These are phyloP conservation scores for Kuraishia piskuri DNA, from an alignment of 805 yeast genomes.

Conservation along the genomic window DNA sequence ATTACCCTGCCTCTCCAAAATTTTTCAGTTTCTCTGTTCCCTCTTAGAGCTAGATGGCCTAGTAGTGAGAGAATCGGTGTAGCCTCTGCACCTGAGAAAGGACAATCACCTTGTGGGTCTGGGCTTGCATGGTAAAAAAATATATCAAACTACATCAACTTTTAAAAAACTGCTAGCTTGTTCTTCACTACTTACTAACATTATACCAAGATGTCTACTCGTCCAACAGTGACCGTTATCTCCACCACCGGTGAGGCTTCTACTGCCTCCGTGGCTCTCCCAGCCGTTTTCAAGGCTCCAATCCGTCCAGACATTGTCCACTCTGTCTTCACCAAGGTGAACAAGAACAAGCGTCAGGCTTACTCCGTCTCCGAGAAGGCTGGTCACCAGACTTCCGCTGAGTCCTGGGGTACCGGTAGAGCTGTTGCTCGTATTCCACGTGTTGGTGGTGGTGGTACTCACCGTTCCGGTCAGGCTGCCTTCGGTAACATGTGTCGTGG, in stretches of 20 bases:
- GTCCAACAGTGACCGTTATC: constrained; percentile 97
- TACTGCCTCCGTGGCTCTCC: constrained; percentile 79
- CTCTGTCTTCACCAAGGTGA: constrained; percentile 95
- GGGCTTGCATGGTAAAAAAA: neutral
- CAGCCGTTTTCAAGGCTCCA: constrained; percentile 99
- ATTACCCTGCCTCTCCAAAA: neutral
- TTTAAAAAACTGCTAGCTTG: neutral
- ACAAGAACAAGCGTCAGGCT: constrained; percentile 99
- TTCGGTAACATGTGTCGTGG: constrained; percentile 99
- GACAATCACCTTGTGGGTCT: neutral
- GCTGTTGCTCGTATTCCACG: constrained; percentile 99
- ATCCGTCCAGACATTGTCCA: constrained; percentile 99
- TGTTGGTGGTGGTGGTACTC: constrained; percentile 99
- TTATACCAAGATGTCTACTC: constrained; percentile 34
- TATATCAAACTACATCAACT: neutral
- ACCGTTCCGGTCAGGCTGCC: constrained; percentile 99
- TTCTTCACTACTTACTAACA: neutral
- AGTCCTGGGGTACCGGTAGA: constrained; percentile 99
- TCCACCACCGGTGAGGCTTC: constrained; percentile 83
- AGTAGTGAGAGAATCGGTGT: too few species aligned
- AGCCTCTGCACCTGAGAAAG: neutral
- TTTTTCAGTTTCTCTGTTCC: neutral
- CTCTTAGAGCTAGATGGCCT: too few species aligned
- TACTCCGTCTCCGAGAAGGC: constrained; percentile 99
- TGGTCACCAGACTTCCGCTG: constrained; percentile 99